These are phyloP conservation scores for Apostasia shenzhenica DNA, from an alignment of 106 monocot genomes.

Conservation along the genomic window DNA sequence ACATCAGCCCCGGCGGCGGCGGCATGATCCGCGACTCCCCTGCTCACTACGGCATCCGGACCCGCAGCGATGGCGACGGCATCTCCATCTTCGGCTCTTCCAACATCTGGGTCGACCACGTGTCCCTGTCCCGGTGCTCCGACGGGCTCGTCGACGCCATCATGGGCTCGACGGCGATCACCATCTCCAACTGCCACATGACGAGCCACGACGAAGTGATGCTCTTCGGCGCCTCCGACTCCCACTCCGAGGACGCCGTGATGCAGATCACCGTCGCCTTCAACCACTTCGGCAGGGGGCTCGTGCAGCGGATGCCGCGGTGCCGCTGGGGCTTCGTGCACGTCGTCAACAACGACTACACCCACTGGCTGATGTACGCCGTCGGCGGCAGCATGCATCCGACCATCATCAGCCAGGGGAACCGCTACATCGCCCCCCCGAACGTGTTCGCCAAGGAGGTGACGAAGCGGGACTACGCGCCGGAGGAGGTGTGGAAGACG, in stretches of 20 bases:
- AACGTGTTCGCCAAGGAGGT: constrained; percentile 26
- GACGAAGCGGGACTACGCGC: constrained; percentile 36
- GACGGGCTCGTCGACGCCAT: constrained; percentile 41
- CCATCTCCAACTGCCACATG: constrained; percentile 68
- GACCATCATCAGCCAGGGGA: constrained; percentile 60
- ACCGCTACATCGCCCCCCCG: constrained; percentile 36
- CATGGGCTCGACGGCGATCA: constrained; percentile 55
- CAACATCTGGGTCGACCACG: constrained; percentile 67
- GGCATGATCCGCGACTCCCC: constrained; percentile 38
- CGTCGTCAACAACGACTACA: constrained; percentile 78
- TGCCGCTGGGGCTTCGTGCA: constrained; percentile 63
- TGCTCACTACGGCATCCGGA: constrained; percentile 28
- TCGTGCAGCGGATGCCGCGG: constrained; percentile 59
- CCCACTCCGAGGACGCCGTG: constrained; percentile 11
- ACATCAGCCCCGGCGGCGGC: constrained; percentile 25
- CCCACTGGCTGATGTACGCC: constrained; percentile 56
- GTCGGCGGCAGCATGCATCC: constrained; percentile 48
- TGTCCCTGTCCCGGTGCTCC: constrained; percentile 18
- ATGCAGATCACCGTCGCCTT: constrained; percentile 69
- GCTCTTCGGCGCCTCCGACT: constrained; percentile 45
- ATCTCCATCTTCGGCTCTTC: constrained; percentile 41
- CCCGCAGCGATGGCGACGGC: constrained; percentile 56
- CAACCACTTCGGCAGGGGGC: constrained; percentile 56
- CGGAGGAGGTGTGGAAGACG: constrained; percentile 15
- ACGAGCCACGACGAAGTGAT: constrained; percentile 55